Evolutionary conservation across 1,284 basidiomycete species (phyloP), one percentile per base, ranked within the genome.

Genomic region (Apiotrichum gracile): DNA sequence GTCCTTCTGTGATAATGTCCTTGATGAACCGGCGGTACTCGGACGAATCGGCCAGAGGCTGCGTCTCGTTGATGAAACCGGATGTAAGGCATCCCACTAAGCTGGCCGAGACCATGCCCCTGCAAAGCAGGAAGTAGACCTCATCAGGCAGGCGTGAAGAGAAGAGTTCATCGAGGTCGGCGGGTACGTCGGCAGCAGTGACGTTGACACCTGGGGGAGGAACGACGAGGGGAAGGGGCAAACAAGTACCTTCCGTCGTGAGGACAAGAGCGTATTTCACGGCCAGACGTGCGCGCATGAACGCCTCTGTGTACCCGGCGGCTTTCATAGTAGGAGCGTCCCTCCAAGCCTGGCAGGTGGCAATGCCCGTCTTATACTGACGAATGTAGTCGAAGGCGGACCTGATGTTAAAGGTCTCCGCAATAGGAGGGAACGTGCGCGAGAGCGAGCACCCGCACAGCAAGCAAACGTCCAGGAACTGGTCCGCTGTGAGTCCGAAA

Each of bases 21-120:
- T 92, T 93, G 61, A 97, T 84, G 73, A 97, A 99, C 21, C 89
- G 83, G 61, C 85, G 85, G 73, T 97, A 99, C 70, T 98, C 94
- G 10, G 83, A 88, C 39, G 88, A 90, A 75, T 97, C 93, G 13
- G 93, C 92, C 49, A 98, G 80, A 17, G 96, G 96, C 14, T 91
- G 90, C 41, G 82, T 81, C 74, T 99, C 94, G 52, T 87, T 78
- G 57, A 94, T 82, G 77, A 65, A 85, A 1, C 80, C 92, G 25
- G 83, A 85, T 7, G 89, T 89, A 51, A 98, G 82, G 85, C 91
- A 94, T 22, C 91, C 86, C 17, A 98, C 82, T 10, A 91, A 84
- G 61, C 88, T 87, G 0, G 91, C 87, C 13, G 85, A 85, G 53
- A 97, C 76, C 25, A 98, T 81, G 8, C 94, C 94, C 17, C 91